These are phyloP conservation scores for Suillus americanus DNA, from an alignment of 768 basidiomycete species.

Conservation along the genomic window DNA sequence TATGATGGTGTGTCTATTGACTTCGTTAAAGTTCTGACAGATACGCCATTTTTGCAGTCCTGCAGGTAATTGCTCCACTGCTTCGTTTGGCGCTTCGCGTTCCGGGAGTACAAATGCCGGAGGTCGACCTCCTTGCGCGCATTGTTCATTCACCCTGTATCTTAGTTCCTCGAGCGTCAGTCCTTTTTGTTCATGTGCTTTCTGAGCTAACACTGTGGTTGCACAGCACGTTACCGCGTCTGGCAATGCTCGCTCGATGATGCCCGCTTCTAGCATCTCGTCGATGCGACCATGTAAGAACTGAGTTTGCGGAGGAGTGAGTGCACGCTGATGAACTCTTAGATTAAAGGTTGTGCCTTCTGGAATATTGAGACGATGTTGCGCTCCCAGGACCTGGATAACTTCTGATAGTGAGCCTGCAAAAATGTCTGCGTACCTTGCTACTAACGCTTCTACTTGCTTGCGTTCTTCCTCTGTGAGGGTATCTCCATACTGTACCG, in stretches of 20 bases:
- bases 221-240: neutral
- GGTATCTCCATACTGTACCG: too few species aligned
- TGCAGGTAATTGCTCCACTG: too few species aligned
- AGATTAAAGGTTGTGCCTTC: neutral
- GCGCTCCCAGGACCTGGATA: constrained; percentile 13
- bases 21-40: too few species aligned
- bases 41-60: too few species aligned
- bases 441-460: too few species aligned
- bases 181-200: constrained; percentile 32
- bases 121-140: too few species aligned
- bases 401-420: constrained; percentile 42
- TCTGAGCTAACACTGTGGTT: constrained; percentile 36
- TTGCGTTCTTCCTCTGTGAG: too few species aligned
- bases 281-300: neutral
- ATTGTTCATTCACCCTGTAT: too few species aligned
- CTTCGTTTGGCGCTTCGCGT: too few species aligned
- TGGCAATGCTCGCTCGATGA: neutral
- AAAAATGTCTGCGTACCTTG: constrained; percentile 35
- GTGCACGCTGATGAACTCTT: neutral
- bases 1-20: too few species aligned
- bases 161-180: constrained; percentile 33
- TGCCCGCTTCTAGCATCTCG: constrained; percentile 1
- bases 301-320: constrained; percentile 4
- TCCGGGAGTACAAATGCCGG: too few species aligned
- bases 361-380: neutral